Percentiles rank a stretch among this genome's conserved stretches.
These are phyloP conservation scores for Metschnikowia rubicola DNA, from an alignment of 805 yeast species.

Conservation along the genomic window DNA sequence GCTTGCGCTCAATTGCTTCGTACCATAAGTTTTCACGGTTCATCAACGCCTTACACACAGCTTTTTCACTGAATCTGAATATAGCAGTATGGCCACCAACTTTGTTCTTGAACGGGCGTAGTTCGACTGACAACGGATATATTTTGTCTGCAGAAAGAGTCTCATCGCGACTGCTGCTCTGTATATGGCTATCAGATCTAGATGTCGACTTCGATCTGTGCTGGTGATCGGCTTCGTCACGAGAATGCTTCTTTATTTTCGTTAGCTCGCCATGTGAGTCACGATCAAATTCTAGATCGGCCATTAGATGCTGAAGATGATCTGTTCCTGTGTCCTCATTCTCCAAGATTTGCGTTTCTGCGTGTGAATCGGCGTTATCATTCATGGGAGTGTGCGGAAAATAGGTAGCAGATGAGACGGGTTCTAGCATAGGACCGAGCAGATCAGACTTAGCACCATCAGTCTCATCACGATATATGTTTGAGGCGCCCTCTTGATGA, in stretches of 20 bases:
- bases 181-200: neutral
- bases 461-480: neutral
- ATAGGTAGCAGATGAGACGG: constrained; percentile 68
- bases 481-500: too few relatives aligned
- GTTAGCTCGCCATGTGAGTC: constrained; percentile 28
- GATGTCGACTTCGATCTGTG: neutral
- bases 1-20: constrained; percentile 77
- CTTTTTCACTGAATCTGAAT: constrained; percentile 83
- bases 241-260: constrained; percentile 19
- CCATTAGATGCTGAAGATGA: constrained; percentile 44
- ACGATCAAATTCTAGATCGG: constrained; percentile 48
- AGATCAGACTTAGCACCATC: neutral
- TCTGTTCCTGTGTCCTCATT: constrained; percentile 16
- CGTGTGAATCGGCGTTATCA: constrained; percentile 16
- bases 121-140: constrained; percentile 78
- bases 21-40: constrained; percentile 90
- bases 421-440: constrained; percentile 38
- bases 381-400: constrained; percentile 56
- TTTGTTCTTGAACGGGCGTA: constrained; percentile 86
- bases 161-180: neutral
- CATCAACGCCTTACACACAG: constrained; percentile 90
- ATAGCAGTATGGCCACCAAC: constrained; percentile 99
- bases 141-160: neutral
- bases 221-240: constrained; percentile 9
- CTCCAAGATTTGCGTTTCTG: constrained; percentile 3